Evolutionary conservation across 2,329 filamentous ascomycete genomes (phyloP).

Genomic region (Penicillium rolfsii): DNA sequence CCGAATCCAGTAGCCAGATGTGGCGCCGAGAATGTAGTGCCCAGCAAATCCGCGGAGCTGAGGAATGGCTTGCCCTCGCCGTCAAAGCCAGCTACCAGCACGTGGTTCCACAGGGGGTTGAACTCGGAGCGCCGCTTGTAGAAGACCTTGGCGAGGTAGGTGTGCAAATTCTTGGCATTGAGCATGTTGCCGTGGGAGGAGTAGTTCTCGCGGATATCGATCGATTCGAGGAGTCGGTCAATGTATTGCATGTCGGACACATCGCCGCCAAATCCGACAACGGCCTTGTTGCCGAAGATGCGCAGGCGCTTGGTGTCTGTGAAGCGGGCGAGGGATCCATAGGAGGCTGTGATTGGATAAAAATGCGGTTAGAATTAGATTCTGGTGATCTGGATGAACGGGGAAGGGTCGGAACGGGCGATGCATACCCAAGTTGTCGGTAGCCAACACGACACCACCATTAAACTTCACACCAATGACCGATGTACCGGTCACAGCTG

Average conservation of each 20-base stretch:
- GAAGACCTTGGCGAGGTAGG: slow-evolving; percentile 92
- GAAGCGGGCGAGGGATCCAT: slow-evolving; percentile 95
- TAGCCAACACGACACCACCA: slow-evolving; percentile 92
- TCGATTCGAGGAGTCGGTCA: slow-evolving; percentile 81
- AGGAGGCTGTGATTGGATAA: slow-evolving; percentile 69
- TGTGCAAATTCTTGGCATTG: slow-evolving; percentile 92
- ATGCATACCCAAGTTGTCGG: slow-evolving; percentile 85
- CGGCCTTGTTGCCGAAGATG: slow-evolving; percentile 78
- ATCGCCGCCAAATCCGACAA: slow-evolving; percentile 95
- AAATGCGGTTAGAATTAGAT: slow-evolving; percentile 2
- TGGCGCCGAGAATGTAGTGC: slow-evolving; percentile 86
- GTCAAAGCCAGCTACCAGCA: slow-evolving; percentile 88
- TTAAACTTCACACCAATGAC: slow-evolving; percentile 95
- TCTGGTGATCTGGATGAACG: not conserved
- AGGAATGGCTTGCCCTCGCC: slow-evolving; percentile 81
- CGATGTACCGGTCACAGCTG: slow-evolving; percentile 94
- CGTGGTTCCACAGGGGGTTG: slow-evolving; percentile 95
- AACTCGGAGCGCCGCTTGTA: slow-evolving; percentile 95
- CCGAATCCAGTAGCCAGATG: slow-evolving; percentile 93
- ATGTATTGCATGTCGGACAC: slow-evolving; percentile 99
- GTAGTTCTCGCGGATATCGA: slow-evolving; percentile 90
- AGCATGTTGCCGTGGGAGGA: slow-evolving; percentile 60
- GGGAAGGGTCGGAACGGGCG: not conserved
- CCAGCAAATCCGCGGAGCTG: slow-evolving; percentile 86
- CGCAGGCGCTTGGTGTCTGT: slow-evolving; percentile 95